Base-by-base conservation (phyloP, 1,139 yeast genomes). In the Suhomyces bribrorum region DNA sequence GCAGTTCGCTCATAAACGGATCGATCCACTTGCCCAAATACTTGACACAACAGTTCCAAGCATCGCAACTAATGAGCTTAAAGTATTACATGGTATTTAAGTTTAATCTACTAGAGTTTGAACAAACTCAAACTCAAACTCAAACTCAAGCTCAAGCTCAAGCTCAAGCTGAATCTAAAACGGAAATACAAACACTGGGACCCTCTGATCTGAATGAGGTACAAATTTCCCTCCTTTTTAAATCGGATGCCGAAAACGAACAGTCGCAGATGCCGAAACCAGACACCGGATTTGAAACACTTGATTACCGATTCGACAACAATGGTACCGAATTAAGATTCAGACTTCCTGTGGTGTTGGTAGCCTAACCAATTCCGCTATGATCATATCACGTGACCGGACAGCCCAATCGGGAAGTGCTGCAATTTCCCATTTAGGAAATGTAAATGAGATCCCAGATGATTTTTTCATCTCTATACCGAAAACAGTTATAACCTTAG, bases 21-120 rank as follows among this genome's bases (percentile, higher is more conserved):
- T 47, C 46, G 24, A 39, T 71, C 7, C 60, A 65, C 45, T 50
- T 72, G 26, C 72, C 77, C 1, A 48, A 50, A 17, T 54, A 51
- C 38, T 43, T 68, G 30, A 50, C 66, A 7, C 68, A 62, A 37
- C 74, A 68, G 41, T 71, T 71, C 48, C 71, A 64, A 48, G 56
- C 69, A 39, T 55, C 65, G 2, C 45, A 56, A 8, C 58, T 71
- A 13, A 58, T 71, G 66, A 68, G 65, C 44, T 53, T 72, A 35
- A 62, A 61, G 35, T 70, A 71, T 45, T 64, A 46, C 37, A 45
- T 69, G 31, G 70, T 66, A 15, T 69, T 70, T 47, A 66, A 66
- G 43, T 69, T 70, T 41, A 68, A 62, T 46, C 48, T 70, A 32
- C 43, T 56, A 38, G 63, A 64, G 15, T 54, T 66, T 36, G 55